A percentile compares a stretch with the other conserved stretches of the same genome.
phyloP scores from a whole-genome alignment of 1,284 basidiomycete species.

The Phylloboletellus chloephorus region DNA sequence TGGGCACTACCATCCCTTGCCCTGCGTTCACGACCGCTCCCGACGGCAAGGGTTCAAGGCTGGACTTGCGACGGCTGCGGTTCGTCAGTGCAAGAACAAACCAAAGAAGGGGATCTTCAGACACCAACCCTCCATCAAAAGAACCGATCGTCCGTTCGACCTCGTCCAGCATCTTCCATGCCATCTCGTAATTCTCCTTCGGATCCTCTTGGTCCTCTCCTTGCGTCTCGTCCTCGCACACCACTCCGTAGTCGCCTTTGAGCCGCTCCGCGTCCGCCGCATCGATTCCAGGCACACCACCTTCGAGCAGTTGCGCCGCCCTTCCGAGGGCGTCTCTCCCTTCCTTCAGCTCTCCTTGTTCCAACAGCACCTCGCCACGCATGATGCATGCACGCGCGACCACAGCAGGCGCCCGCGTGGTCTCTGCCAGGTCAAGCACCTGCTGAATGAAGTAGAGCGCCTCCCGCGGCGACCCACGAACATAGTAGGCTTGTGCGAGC shows the following conservation, averaged over 20 bases:
- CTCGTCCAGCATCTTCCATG: constrained; percentile 51
- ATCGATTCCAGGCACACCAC: constrained; percentile 47
- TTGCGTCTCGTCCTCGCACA: constrained; percentile 36
- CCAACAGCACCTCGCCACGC: constrained; percentile 64
- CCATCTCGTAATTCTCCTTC: constrained; percentile 47
- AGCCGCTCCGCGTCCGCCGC: constrained; percentile 59
- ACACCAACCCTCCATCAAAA: constrained; percentile 49
- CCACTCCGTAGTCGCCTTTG: constrained; percentile 53
- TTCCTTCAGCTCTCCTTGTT: constrained; percentile 53
- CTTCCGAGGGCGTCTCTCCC: constrained; percentile 48
- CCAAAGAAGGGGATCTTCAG: background rate
- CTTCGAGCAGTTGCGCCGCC: constrained; percentile 47
- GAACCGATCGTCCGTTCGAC: constrained; percentile 49
- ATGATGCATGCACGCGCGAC: constrained; percentile 58
- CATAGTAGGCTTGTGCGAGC: constrained; percentile 56
- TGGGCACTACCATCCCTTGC: constrained; percentile 61
- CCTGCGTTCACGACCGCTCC: constrained; percentile 31
- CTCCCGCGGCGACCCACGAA: constrained; percentile 74
- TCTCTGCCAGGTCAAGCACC: constrained; percentile 61
- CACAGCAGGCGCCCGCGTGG: constrained; percentile 61
- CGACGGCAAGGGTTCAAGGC: constrained; percentile 19
- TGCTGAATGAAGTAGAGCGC: constrained; percentile 78
- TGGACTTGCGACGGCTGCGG: constrained; percentile 43
- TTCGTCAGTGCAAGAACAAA: constrained; percentile 10
- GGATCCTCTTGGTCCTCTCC: constrained; percentile 45